Evolutionary conservation across 1,139 yeast species (phyloP).

Genomic region (Kurtzmaniella quercitrusa): DNA sequence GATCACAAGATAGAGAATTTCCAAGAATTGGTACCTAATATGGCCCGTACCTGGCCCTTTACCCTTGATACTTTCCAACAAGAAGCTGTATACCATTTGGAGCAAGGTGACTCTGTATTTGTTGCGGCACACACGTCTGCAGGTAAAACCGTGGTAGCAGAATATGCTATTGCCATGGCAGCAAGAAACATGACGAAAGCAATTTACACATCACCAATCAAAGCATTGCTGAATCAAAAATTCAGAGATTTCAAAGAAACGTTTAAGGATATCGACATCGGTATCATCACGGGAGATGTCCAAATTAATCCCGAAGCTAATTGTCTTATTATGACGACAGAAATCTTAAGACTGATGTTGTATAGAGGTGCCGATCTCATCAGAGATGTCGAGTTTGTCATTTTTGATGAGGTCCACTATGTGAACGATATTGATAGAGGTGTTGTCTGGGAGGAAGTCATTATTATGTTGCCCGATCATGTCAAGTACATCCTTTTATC

Average conservation of each 20-base stretch:
- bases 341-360: constrained; percentile 89
- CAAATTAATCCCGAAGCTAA: constrained; percentile 97
- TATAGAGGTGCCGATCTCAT: constrained; percentile 95
- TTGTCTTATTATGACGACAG: constrained; percentile 97
- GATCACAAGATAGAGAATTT: constrained; percentile 82
- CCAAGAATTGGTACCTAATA: constrained; percentile 81
- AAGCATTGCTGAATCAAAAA: constrained; percentile 89
- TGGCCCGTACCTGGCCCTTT: constrained; percentile 92
- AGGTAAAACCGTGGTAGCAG: constrained; percentile 91
- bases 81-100: constrained; percentile 94
- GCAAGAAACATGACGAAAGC: constrained; percentile 86
- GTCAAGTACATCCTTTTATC: constrained; percentile 84
- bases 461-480: constrained; percentile 93
- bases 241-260: constrained; percentile 86
- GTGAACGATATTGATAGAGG: constrained; percentile 97
- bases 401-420: constrained; percentile 96
- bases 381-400: constrained; percentile 95
- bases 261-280: constrained; percentile 80
- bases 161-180: constrained; percentile 93
- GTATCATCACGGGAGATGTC: constrained; percentile 96
- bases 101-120: constrained; percentile 95
- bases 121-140: constrained; percentile 98
- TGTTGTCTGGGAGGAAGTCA: constrained; percentile 99
- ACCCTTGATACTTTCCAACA: constrained; percentile 93
- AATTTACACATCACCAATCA: constrained; percentile 89